These are phyloP conservation scores for Pseudogymnoascus destructans DNA, from an alignment of 2,329 filamentous ascomycete species.

Conservation along the genomic window DNA sequence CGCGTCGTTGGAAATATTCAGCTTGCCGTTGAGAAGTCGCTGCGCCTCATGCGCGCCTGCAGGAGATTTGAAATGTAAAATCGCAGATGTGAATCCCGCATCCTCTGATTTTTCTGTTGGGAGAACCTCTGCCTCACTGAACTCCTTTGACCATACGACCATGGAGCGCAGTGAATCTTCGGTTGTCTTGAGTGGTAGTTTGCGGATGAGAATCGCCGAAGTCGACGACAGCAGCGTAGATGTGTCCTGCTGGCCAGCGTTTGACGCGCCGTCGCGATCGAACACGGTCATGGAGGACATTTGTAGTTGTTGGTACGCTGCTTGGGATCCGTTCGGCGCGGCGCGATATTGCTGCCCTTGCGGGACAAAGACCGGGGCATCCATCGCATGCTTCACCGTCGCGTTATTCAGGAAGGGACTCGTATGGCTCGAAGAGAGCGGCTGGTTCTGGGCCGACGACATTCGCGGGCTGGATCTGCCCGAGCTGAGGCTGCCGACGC, in stretches of 20 bases:
- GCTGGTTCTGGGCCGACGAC: background rate
- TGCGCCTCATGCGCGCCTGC: slow-evolving; percentile 44
- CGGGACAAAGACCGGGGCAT: slow-evolving; percentile 24
- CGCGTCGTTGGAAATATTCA: slow-evolving; percentile 36
- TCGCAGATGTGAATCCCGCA: slow-evolving; percentile 36
- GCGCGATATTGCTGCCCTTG: slow-evolving; percentile 23
- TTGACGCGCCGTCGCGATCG: slow-evolving; percentile 19
- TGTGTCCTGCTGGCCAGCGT: slow-evolving; percentile 17
- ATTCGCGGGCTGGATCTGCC: slow-evolving; percentile 1
- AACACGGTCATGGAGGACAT: slow-evolving; percentile 24
- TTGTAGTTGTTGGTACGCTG: slow-evolving; percentile 23
- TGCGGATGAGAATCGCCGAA: slow-evolving; percentile 38
- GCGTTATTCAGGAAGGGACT: slow-evolving; percentile 10
- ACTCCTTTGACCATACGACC: slow-evolving; percentile 45
- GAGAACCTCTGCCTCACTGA: slow-evolving; percentile 38
- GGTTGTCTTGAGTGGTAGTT: slow-evolving; percentile 40
- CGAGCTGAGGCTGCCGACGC: slow-evolving; percentile 3
- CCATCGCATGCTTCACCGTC: slow-evolving; percentile 26
- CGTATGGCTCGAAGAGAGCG: slow-evolving; percentile 8
- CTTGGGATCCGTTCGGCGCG: slow-evolving; percentile 21
- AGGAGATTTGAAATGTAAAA: slow-evolving; percentile 40
- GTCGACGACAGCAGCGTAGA: slow-evolving; percentile 21
- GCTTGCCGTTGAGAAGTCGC: slow-evolving; percentile 43
- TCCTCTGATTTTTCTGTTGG: slow-evolving; percentile 38
- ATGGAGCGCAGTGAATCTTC: slow-evolving; percentile 42